phyloP scores from a whole-genome alignment of 495 filamentous ascomycete genomes.

The Letharia lupina region DNA sequence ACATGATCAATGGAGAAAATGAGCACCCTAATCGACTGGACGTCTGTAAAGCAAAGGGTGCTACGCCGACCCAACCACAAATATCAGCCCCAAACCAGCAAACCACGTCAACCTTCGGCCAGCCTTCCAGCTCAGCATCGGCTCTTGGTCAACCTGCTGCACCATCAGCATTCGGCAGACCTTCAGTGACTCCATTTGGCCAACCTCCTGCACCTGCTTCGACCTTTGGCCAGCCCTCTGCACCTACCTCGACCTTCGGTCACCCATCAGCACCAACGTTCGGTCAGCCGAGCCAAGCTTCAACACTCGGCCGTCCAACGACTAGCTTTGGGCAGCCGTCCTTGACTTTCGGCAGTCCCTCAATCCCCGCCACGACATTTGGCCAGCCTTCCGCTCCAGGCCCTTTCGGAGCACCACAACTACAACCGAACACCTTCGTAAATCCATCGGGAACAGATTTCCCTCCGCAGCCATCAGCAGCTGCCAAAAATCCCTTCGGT shows the following conservation, averaged over 20 bases:
- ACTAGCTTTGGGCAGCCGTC: constrained; percentile 23
- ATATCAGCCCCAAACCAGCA: constrained; percentile 8
- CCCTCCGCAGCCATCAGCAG: constrained; percentile 13
- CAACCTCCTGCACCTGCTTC: constrained; percentile 26
- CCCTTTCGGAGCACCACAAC: constrained; percentile 22
- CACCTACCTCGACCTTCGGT: constrained; percentile 27
- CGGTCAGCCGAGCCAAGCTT: constrained; percentile 24
- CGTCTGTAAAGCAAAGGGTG: constrained; percentile 46
- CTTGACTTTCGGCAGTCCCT: constrained; percentile 26
- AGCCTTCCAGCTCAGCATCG: constrained; percentile 28
- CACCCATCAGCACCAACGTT: constrained; percentile 25
- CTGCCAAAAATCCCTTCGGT: constrained; percentile 1
- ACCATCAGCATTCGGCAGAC: constrained; percentile 28
- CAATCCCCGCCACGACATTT: constrained; percentile 31
- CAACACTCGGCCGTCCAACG: constrained; percentile 15
- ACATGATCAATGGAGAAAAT: constrained; percentile 56
- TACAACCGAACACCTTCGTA: constrained; percentile 31
- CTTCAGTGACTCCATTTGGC: constrained; percentile 22
- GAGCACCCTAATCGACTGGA: constrained; percentile 77
- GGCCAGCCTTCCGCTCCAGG: constrained; percentile 23
- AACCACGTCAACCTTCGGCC: constrained; percentile 34
- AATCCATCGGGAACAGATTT: constrained; percentile 5
- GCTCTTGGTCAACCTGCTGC: constrained; percentile 31
- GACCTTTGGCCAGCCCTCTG: constrained; percentile 36
- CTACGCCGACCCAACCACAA: constrained; percentile 27